Percentiles rank a stretch among this genome's conserved stretches.
Evolutionary conservation across 2,329 filamentous ascomycete genomes (phyloP).

Genomic region (Zymoseptoria brevis): DNA sequence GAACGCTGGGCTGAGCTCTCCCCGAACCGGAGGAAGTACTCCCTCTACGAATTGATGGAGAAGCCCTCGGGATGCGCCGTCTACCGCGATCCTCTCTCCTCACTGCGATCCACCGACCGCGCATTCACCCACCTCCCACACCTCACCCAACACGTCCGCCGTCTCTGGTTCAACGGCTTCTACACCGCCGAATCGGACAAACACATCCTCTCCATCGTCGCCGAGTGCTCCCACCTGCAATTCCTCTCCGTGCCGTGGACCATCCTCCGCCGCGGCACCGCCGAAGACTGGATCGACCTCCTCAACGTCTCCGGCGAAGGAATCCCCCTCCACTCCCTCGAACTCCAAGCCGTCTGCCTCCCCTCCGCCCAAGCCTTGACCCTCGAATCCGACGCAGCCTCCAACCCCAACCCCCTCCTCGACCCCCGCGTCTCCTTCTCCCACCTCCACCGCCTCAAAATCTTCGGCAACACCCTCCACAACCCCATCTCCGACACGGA

Average conservation of each 20-base stretch:
- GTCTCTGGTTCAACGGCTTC: conserved; percentile 50
- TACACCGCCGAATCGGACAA: conserved; percentile 44
- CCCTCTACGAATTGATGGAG: conserved; percentile 43
- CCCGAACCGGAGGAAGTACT: conserved; percentile 34
- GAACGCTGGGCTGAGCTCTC: conserved; percentile 46
- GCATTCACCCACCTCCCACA: conserved; percentile 40
- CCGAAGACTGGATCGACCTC: conserved; percentile 42
- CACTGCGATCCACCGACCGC: conserved; percentile 40
- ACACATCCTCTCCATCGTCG: conserved; percentile 42
- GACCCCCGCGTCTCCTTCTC: conserved; percentile 41
- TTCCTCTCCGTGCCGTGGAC: conserved; percentile 48
- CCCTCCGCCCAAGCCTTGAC: conserved; percentile 37
- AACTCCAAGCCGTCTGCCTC: conserved; percentile 45
- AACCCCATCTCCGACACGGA: conserved; percentile 46
- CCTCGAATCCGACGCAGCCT: conserved; percentile 31
- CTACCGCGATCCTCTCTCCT: conserved; percentile 46
- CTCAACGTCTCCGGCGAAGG: conserved; percentile 35
- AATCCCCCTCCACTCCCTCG: conserved; percentile 42
- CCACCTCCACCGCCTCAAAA: conserved; percentile 43
- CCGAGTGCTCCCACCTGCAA: conserved; percentile 40
- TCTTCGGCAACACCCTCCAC: conserved; percentile 48
- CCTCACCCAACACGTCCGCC: conserved; percentile 42
- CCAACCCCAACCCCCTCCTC: conserved; percentile 32
- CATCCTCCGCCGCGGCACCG: conserved; percentile 41
- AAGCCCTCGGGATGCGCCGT: conserved; percentile 41